Percentiles rank a stretch among this genome's conserved stretches.
Conservation (phyloP, 805 yeast species). For the Candida boleticola region DNA sequence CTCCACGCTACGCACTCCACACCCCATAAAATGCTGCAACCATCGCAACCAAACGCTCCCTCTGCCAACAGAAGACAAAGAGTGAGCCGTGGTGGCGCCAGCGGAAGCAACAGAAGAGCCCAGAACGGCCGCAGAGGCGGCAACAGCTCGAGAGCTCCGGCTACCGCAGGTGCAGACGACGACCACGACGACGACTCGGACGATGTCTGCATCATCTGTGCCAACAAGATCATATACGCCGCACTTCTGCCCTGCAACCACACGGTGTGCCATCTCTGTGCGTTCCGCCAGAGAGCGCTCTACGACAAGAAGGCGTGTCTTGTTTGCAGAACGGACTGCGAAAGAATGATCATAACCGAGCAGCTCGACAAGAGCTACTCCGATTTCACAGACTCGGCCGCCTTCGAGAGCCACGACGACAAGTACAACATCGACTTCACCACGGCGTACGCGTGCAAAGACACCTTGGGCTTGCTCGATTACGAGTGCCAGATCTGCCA, state of each 20-base stretch:
- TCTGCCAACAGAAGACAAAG: slow-evolving; percentile 4
- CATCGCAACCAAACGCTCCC: background rate
- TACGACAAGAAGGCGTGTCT: slow-evolving; percentile 74
- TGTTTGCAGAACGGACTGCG: slow-evolving; percentile 76
- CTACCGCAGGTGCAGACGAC: slow-evolving; percentile 13
- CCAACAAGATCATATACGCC: slow-evolving; percentile 60
- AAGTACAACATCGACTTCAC: slow-evolving; percentile 62
- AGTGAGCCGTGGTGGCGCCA: slow-evolving; percentile 7
- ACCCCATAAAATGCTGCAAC: too few species aligned
- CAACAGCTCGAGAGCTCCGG: background rate
- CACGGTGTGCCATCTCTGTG: slow-evolving; percentile 76
- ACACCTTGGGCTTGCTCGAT: slow-evolving; percentile 51
- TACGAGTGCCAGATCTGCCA: slow-evolving; percentile 55
- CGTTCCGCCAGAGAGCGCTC: slow-evolving; percentile 78
- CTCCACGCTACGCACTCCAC: background rate
- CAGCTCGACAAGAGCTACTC: slow-evolving; percentile 33
- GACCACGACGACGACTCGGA: slow-evolving; percentile 30
- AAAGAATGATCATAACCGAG: slow-evolving; percentile 57
- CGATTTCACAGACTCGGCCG: slow-evolving; percentile 27
- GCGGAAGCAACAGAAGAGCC: slow-evolving; percentile 3
- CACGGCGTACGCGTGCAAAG: slow-evolving; percentile 43
- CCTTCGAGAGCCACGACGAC: slow-evolving; percentile 35
- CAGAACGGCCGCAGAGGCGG: slow-evolving; percentile 5
- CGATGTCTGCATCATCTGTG: slow-evolving; percentile 79
- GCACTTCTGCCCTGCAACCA: slow-evolving; percentile 85